Percentiles rank a stretch among this genome's conserved stretches.
phyloP scores from a whole-genome alignment of 768 basidiomycete genomes.

The Daedaleopsis sinensis region DNA sequence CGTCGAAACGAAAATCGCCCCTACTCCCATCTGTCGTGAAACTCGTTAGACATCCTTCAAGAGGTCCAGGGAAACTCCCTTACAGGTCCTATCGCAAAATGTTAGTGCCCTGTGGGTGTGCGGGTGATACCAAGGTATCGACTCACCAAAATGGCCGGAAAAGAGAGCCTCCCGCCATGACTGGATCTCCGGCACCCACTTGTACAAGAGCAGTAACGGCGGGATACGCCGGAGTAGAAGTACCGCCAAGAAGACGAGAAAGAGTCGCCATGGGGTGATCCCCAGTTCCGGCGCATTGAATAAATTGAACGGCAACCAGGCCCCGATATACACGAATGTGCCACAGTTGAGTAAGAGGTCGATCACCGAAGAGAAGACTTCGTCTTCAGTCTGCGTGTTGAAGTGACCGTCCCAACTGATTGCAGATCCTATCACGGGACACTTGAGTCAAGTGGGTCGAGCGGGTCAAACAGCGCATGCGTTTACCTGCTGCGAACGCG shows the following conservation, averaged over 20 bases:
- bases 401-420: conserved; percentile 93
- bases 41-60: background rate
- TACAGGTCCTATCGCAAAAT: conserved; percentile 1
- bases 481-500: conserved; percentile 77
- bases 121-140: background rate
- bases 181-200: conserved; percentile 84
- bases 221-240: conserved; percentile 83
- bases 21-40: conserved; percentile 80
- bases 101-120: background rate
- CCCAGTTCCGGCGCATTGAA: conserved; percentile 62
- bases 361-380: conserved; percentile 87
- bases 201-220: conserved; percentile 72
- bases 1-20: conserved; percentile 85
- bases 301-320: conserved; percentile 73
- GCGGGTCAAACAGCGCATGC: background rate
- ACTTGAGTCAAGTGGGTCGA: no score
- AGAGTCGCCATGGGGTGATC: conserved; percentile 70
- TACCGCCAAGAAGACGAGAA: conserved; percentile 67
- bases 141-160: conserved; percentile 84
- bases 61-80: background rate
- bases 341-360: conserved; percentile 84
- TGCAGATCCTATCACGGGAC: conserved; percentile 74
- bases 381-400: conserved; percentile 79
- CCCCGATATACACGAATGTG: conserved; percentile 86
- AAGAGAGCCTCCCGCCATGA: conserved; percentile 89